Evolutionary conservation across 176 grass and related monocot species (phyloP).

Genomic region (Oropetium thomaeum): DNA sequence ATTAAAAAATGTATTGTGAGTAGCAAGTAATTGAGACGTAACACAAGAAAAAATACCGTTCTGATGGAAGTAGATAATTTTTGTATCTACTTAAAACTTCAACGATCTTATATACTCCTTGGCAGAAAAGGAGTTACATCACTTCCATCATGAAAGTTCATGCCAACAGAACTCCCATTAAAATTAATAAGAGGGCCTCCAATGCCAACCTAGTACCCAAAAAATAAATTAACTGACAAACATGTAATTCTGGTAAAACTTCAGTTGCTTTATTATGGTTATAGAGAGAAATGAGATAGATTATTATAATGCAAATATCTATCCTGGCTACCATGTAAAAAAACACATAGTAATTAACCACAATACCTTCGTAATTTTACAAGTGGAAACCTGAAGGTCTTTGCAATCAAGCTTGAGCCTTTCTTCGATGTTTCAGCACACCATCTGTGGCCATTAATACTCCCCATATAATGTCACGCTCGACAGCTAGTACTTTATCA

Average conservation of each 20-base stretch:
- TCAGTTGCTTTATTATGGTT: neutral
- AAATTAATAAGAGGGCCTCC: conserved; percentile 18
- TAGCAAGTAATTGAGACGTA: neutral
- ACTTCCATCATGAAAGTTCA: conserved; percentile 19
- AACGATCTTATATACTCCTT: neutral
- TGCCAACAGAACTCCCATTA: conserved; percentile 8
- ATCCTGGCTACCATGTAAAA: neutral
- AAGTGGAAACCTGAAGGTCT: conserved; percentile 14
- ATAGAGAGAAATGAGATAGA: too few species aligned
- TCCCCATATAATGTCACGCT: neutral
- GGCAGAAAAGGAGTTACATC: conserved; percentile 11
- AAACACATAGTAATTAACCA: too few species aligned
- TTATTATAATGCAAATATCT: neutral
- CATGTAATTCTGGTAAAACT: neutral
- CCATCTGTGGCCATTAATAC: conserved; percentile 17
- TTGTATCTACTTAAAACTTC: neutral
- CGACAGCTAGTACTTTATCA: conserved; percentile 1
- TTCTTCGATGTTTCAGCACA: neutral
- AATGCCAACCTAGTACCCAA: neutral
- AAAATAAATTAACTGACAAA: too few species aligned
- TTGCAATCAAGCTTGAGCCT: conserved; percentile 27
- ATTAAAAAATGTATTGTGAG: neutral
- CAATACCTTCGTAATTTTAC: conserved; percentile 30
- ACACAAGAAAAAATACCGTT: neutral
- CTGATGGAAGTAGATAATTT: neutral